phyloP scores from a whole-genome alignment of 2,329 filamentous ascomycete species.

The Coccinonectria pachysandricola region DNA sequence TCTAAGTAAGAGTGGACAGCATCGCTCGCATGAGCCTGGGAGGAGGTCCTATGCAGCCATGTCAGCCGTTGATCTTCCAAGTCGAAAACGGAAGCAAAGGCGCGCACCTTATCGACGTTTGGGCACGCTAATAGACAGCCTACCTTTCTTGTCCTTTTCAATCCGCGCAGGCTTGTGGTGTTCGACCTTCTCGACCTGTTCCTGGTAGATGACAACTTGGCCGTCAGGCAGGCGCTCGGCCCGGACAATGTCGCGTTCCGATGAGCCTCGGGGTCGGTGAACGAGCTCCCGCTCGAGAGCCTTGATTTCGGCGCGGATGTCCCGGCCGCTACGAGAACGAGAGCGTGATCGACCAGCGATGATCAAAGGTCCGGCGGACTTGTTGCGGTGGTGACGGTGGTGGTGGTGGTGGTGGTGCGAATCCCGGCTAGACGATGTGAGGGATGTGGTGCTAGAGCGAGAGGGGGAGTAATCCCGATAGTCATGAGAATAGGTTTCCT shows the following conservation, averaged over 20 bases:
- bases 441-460: slow-evolving; percentile 28
- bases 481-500: slow-evolving; percentile 39
- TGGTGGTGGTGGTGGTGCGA: slow-evolving; percentile 19
- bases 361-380: slow-evolving; percentile 21
- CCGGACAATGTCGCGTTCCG: slow-evolving; percentile 43
- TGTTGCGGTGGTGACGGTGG: slow-evolving; percentile 19
- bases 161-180: slow-evolving; percentile 53
- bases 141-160: slow-evolving; percentile 92
- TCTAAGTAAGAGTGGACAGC: slow-evolving; percentile 58
- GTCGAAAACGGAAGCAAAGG: slow-evolving; percentile 12
- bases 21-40: slow-evolving; percentile 57
- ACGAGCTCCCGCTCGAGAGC: slow-evolving; percentile 48
- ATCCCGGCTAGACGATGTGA: slow-evolving; percentile 24
- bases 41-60: slow-evolving; percentile 43
- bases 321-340: slow-evolving; percentile 41
- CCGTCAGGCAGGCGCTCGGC: slow-evolving; percentile 50
- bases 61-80: slow-evolving; percentile 22
- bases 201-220: slow-evolving; percentile 53
- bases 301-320: slow-evolving; percentile 63
- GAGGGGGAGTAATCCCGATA: slow-evolving; percentile 41
- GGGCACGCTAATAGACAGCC: slow-evolving; percentile 76
- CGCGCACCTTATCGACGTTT: slow-evolving; percentile 52
- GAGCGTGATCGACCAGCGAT: slow-evolving; percentile 34
- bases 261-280: slow-evolving; percentile 26
- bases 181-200: slow-evolving; percentile 45